These are phyloP conservation scores for Colletotrichum sp. DNA, from an alignment of 2,329 filamentous ascomycete genomes.

Conservation along the genomic window DNA sequence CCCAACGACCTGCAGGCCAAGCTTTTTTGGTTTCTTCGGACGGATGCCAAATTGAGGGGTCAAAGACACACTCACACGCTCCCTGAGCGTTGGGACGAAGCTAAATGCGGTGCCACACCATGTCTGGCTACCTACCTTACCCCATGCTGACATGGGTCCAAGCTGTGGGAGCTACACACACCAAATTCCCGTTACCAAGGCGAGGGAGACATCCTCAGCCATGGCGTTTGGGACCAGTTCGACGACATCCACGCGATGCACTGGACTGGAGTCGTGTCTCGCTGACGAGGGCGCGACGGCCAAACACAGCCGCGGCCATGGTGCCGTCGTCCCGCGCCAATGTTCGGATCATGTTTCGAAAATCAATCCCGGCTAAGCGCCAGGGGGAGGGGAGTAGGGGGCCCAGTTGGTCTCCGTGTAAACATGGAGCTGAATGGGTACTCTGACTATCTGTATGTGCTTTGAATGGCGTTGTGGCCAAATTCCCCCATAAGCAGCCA, in stretches of 20 bases:
- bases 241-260: not conserved
- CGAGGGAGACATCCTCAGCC: not conserved
- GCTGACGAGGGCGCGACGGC: not conserved
- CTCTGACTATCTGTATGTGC: not conserved
- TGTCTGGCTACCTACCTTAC: not conserved
- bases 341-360: slow-evolving; percentile 12
- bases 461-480: not conserved
- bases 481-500: not conserved
- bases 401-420: not conserved
- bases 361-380: not conserved
- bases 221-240: not conserved
- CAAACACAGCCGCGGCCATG: not conserved
- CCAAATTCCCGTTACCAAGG: not conserved
- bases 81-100: not conserved
- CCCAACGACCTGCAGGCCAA: not conserved
- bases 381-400: not conserved
- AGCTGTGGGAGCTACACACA: not conserved
- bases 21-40: not conserved
- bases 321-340: slow-evolving; percentile 2
- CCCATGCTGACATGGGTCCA: not conserved
- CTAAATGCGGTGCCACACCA: not conserved
- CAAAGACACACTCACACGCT: not conserved
- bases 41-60: not conserved
- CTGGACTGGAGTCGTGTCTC: not conserved
- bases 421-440: not conserved